phyloP scores from a whole-genome alignment of 495 filamentous ascomycete genomes.

The Rhizodiscina lignyota region DNA sequence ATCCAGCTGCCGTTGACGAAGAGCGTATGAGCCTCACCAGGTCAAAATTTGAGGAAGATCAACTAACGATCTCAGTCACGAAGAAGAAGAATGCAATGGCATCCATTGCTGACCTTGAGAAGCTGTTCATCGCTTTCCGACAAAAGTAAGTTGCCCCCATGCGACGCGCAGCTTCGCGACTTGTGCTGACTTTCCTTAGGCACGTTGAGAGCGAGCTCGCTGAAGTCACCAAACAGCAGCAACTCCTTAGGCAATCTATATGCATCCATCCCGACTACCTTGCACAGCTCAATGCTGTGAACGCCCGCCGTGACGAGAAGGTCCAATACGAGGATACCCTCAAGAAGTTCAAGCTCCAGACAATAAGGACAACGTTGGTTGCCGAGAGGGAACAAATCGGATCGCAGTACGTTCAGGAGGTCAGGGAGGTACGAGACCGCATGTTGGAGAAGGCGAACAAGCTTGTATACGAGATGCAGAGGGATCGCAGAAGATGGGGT shows the following conservation, averaged over 20 bases:
- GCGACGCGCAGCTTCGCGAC: neutral
- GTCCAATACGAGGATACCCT: slow-evolving; percentile 55
- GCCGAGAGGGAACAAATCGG: slow-evolving; percentile 70
- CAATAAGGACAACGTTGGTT: slow-evolving; percentile 53
- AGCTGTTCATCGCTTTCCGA: slow-evolving; percentile 66
- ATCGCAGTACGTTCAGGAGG: slow-evolving; percentile 69
- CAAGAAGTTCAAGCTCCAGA: slow-evolving; percentile 51
- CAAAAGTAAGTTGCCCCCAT: slow-evolving; percentile 52
- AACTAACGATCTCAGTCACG: slow-evolving; percentile 33
- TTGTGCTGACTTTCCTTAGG: slow-evolving; percentile 24
- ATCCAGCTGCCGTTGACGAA: slow-evolving; percentile 10
- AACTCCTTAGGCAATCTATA: slow-evolving; percentile 56
- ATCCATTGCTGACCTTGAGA: slow-evolving; percentile 59
- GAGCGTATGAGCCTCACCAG: slow-evolving; percentile 6
- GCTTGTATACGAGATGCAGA: slow-evolving; percentile 77
- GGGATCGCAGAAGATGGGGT: slow-evolving; percentile 64
- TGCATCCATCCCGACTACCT: slow-evolving; percentile 80
- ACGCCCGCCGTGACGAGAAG: slow-evolving; percentile 65
- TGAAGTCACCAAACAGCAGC: slow-evolving; percentile 65
- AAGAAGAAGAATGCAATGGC: slow-evolving; percentile 71
- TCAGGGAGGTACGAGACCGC: slow-evolving; percentile 64
- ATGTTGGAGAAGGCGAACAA: slow-evolving; percentile 67
- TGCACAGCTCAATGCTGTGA: slow-evolving; percentile 67
- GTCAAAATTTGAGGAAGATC: neutral
- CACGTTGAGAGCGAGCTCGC: slow-evolving; percentile 76